Base-by-base conservation (phyloP, 2,329 filamentous ascomycete genomes). In the Colletotrichum coccodes region DNA sequence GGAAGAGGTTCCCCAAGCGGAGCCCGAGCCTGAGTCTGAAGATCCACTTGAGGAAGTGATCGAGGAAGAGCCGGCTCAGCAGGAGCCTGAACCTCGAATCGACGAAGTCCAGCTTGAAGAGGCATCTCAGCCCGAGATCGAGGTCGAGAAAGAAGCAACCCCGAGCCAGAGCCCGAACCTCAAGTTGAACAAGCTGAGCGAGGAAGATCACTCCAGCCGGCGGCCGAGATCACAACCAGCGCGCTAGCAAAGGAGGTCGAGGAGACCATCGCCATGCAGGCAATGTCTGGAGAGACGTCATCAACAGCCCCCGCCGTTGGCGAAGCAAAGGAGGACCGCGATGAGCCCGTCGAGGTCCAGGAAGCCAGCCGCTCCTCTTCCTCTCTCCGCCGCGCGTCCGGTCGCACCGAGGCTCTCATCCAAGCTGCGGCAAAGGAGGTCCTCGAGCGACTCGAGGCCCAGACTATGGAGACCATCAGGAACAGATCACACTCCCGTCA, bases 361-460 rank as follows among this genome's bases (percentile, higher is more conserved):
- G 49, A 61, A 14, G 67, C 74, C 8, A 61, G 69, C 23, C 65
- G 68, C 42, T 66, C 61, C 14, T 73, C 74, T n/a, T 64, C 67
- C 47, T 71, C 73, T 28, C 62, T 76, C n/a, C 76, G 82, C 30
- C 80, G 81, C n/a, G 76, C 79, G 2, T 85, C 83, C 1, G 73
- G 78, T 11, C 78, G 82, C 6, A 86, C 86, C 2, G 84, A 88
- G 72, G 85, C 84, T 7, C 77, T 87, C 40, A 88, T 89, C 68
- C 84, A 87, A 36, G 83, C 82, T 28, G 86, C 86, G 0, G 86
- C 86, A 1, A 79, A 82, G 58, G 84, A 84, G 26, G 85, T 88
- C 16, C 80, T 87, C 11, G 83, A 81, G 3, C 83, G 82, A 46
- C 82, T 86, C 18, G 83, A 84, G 62, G 73, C 79, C 40, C 78